Evolutionary conservation across 2,329 filamentous ascomycete genomes (phyloP).

Genomic region (Cytospora piceicola): DNA sequence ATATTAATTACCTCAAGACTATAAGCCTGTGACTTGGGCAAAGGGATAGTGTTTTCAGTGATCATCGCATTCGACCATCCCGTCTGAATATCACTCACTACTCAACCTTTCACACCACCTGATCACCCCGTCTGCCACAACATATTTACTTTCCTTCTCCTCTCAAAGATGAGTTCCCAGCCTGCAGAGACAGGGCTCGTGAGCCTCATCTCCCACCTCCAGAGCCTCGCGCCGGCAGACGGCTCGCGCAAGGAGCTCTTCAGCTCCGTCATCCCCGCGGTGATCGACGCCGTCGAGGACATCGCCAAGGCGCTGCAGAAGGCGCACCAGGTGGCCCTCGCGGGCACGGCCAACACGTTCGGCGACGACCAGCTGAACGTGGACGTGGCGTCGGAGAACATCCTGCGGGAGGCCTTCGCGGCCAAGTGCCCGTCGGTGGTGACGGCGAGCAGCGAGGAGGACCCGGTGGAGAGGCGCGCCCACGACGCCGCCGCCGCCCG

Average conservation of each 20-base stretch:
- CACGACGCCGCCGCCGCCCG: conserved; percentile 25
- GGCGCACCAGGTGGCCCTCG: conserved; percentile 50
- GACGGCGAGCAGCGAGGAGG: conserved; percentile 64
- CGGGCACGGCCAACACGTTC: conserved; percentile 58
- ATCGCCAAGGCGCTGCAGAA: conserved; percentile 50
- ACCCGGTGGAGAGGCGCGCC: conserved; percentile 53
- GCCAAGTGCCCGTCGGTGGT: conserved; percentile 47
- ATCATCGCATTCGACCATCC: neutral
- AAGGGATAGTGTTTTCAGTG: neutral
- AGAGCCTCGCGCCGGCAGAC: conserved; percentile 33
- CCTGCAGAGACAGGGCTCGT: neutral
- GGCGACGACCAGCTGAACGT: conserved; percentile 65
- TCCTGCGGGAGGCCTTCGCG: conserved; percentile 50
- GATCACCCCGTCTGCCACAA: neutral
- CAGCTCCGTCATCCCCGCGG: conserved; percentile 51
- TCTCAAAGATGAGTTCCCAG: neutral
- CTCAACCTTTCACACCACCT: neutral
- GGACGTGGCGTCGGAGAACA: conserved; percentile 55
- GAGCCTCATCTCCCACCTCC: conserved; percentile 32
- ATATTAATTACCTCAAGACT: neutral
- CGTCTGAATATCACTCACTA: neutral
- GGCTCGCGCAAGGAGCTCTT: conserved; percentile 41
- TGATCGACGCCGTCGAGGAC: conserved; percentile 50
- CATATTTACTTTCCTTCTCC: neutral
- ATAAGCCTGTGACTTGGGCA: neutral